Base-by-base conservation (phyloP, 108 stramenopile genomes). In the Cylindrotheca closterium region DNA sequence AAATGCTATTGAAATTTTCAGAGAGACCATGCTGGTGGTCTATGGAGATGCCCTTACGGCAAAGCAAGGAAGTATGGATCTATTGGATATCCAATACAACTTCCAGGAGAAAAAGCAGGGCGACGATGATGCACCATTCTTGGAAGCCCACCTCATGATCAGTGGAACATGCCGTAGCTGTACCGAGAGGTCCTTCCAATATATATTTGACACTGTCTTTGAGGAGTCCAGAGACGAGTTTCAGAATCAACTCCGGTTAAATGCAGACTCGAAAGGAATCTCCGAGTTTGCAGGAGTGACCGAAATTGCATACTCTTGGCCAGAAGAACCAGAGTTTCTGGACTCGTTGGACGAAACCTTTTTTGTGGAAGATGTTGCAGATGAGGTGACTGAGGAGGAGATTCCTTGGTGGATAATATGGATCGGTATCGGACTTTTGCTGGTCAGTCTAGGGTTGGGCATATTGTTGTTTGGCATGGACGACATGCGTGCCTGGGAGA, bases 91-190 rank as follows among this genome's bases (percentile, higher is more conserved):
- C 4, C 26, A 51, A 0, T 74, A 60, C 45, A 30, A 67, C 27
- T 67, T 62, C 19, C 73, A 74, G 63, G 58, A 65, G 18, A n/a
- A n/a, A n/a, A n/a, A n/a, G n/a, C 30, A 52, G 15, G 1, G 0
- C 4, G 68, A 60, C 2, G n/a, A 30, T 10, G 3, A 28, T 26
- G 30, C 49, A 0, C 25, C 5, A 1, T 17, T 55, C 22, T 30
- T 74, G 47, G 56, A 46, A 4, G 32, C 60, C 45, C 37, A 74
- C 22, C 5, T 74, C 29, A 51, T 29, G 31, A 60, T 65, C 18
- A 31, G 28, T 57, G 73, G 73, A 32, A 49, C 51, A 32, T 74
- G 73, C 47, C 46, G 66, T 24, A 26, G 67, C 32, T 74, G 73
- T 26, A 26, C 46, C 8, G 22, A 27, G 23, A 53, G 30, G 12